phyloP scores from a whole-genome alignment of 169 alveolate genomes.

The Perkinsus chesapeaki region DNA sequence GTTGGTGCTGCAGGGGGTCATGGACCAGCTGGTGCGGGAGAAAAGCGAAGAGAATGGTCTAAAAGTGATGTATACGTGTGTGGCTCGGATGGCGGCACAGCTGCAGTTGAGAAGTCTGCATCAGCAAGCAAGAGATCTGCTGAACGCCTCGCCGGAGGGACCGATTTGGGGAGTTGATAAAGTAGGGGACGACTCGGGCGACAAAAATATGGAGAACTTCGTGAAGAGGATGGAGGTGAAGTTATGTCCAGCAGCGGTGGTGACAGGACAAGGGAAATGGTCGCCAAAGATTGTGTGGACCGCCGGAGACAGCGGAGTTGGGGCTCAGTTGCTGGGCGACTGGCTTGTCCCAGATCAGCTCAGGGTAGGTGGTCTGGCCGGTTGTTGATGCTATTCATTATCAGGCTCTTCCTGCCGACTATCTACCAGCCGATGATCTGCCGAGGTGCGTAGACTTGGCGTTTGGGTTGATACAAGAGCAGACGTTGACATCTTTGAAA shows the following conservation, averaged over 20 bases:
- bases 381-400: not conserved
- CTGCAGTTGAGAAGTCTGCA: not conserved
- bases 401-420: not conserved
- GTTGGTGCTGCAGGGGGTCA: not conserved
- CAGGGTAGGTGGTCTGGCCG: not conserved
- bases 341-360: not conserved
- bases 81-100: not conserved
- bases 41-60: not conserved
- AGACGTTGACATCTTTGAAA: not conserved
- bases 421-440: not conserved
- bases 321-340: not conserved
- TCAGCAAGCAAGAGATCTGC: not conserved
- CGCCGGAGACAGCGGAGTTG: not conserved
- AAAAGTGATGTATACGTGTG: not conserved
- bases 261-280: not conserved
- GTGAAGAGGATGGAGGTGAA: not conserved
- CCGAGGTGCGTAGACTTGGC: not conserved
- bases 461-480: not conserved
- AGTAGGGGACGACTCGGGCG: not conserved
- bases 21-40: conserved; percentile 1
- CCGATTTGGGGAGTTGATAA: not conserved
- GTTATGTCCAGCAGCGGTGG: not conserved
- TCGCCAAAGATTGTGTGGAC: not conserved
- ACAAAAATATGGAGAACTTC: not conserved
- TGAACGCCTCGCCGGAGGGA: not conserved